These are phyloP conservation scores for Yarrowia porcina DNA, from an alignment of 805 yeast genomes.

Conservation along the genomic window DNA sequence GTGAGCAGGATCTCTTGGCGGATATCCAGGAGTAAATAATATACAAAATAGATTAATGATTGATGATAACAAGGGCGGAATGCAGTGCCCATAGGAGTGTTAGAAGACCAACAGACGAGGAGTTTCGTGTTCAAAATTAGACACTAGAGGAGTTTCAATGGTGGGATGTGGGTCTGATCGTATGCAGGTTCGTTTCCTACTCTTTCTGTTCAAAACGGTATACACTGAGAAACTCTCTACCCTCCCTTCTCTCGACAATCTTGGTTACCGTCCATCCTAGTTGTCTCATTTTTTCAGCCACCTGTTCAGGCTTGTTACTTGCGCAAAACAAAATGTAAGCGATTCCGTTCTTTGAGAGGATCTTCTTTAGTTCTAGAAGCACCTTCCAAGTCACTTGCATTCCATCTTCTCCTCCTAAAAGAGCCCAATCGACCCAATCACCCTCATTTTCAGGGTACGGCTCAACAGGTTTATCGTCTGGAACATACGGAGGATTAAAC, in stretches of 20 bases:
- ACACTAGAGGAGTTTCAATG: too few species aligned
- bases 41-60: not conserved
- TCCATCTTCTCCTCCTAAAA: constrained; percentile 86
- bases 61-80: too few species aligned
- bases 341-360: constrained; percentile 58
- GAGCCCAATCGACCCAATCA: constrained; percentile 83
- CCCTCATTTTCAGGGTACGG: constrained; percentile 65
- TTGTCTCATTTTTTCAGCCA: constrained; percentile 47
- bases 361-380: constrained; percentile 50
- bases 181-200: too few species aligned
- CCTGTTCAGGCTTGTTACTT: constrained; percentile 71
- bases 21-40: constrained; percentile 42
- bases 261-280: constrained; percentile 53
- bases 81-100: too few species aligned
- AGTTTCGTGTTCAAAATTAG: too few species aligned
- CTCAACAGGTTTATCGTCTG: constrained; percentile 51
- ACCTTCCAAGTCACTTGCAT: constrained; percentile 78
- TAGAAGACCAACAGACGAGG: too few species aligned
- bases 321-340: constrained; percentile 93
- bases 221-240: constrained; percentile 89
- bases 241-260: constrained; percentile 75
- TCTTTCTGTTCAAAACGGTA: constrained; percentile 51
- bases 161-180: too few species aligned
- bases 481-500: constrained; percentile 97
- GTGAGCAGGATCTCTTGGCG: constrained; percentile 53